phyloP scores from a whole-genome alignment of 2,329 filamentous ascomycete species.

The Lomentospora prolificans region DNA sequence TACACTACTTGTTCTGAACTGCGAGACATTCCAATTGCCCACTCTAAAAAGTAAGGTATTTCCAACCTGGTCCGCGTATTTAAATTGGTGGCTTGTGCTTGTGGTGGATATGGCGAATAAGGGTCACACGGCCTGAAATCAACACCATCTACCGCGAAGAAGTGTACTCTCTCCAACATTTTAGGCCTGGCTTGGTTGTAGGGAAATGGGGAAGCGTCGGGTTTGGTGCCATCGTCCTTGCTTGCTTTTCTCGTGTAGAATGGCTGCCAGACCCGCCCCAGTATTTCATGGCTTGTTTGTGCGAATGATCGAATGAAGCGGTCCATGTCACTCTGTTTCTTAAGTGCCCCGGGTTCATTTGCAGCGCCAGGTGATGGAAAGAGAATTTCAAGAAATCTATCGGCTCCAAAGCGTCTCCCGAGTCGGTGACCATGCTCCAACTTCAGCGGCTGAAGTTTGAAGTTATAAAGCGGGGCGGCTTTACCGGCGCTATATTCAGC shows the following conservation, averaged over 20 bases:
- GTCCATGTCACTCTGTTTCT: neutral
- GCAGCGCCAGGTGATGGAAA: conserved; percentile 33
- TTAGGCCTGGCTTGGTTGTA: conserved; percentile 21
- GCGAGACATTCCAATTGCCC: conserved; percentile 36
- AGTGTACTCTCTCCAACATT: conserved; percentile 33
- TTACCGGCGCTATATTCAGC: conserved; percentile 26
- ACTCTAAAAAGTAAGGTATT: conserved; percentile 35
- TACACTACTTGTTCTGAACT: conserved; percentile 37
- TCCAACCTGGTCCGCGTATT: conserved; percentile 23
- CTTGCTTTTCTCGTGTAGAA: conserved; percentile 34
- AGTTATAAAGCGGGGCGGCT: conserved; percentile 29
- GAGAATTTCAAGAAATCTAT: conserved; percentile 47
- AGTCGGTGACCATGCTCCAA: conserved; percentile 42
- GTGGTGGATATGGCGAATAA: conserved; percentile 13
- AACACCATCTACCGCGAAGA: conserved; percentile 45
- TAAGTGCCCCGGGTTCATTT: conserved; percentile 13
- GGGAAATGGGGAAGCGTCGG: no score
- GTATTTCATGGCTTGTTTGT: conserved; percentile 28
- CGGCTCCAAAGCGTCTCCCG: conserved; percentile 43
- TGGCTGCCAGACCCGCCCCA: conserved; percentile 36
- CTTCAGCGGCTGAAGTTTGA: conserved; percentile 37
- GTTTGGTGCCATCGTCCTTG: conserved; percentile 23
- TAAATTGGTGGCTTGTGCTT: conserved; percentile 15
- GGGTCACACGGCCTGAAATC: conserved; percentile 21
- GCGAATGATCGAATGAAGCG: neutral